phyloP scores from a whole-genome alignment of 306 rosid genomes.

The Prunus fruticosa region DNA sequence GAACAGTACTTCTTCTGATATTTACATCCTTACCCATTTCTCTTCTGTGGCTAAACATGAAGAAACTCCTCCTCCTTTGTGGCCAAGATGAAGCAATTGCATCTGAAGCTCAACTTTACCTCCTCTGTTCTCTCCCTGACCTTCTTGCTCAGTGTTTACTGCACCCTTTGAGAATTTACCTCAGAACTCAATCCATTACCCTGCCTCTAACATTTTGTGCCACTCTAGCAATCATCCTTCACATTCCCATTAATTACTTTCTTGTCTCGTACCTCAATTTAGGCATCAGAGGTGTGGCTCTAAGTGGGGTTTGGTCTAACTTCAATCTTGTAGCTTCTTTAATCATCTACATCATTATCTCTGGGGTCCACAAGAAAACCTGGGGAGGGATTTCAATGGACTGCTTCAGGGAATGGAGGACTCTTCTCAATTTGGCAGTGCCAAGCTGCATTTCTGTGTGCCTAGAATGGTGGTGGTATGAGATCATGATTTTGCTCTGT shows the following conservation, averaged over 20 bases:
- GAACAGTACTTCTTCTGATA: constrained; percentile 50
- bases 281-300: constrained; percentile 79
- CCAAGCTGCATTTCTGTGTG: constrained; percentile 93
- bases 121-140: constrained; percentile 82
- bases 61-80: constrained; percentile 44
- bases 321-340: constrained; percentile 62
- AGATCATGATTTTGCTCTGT: constrained; percentile 83
- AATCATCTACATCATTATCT: constrained; percentile 48
- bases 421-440: constrained; percentile 62
- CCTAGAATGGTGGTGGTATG: constrained; percentile 99
- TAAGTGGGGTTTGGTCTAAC: constrained; percentile 75
- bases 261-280: constrained; percentile 51
- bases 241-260: constrained; percentile 69
- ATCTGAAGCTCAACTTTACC: constrained; percentile 61
- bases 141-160: constrained; percentile 76
- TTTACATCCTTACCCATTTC: constrained; percentile 71
- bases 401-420: constrained; percentile 54
- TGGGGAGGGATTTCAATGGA: constrained; percentile 69
- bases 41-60: constrained; percentile 73
- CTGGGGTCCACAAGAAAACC: constrained; percentile 51
- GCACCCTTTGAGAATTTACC: constrained; percentile 86
- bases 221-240: constrained; percentile 55
- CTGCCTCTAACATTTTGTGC: constrained; percentile 84
- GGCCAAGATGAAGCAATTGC: constrained; percentile 75
- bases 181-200: constrained; percentile 75